Conservation (phyloP, 306 rosid genomes). For the Malus sieversii region DNA sequence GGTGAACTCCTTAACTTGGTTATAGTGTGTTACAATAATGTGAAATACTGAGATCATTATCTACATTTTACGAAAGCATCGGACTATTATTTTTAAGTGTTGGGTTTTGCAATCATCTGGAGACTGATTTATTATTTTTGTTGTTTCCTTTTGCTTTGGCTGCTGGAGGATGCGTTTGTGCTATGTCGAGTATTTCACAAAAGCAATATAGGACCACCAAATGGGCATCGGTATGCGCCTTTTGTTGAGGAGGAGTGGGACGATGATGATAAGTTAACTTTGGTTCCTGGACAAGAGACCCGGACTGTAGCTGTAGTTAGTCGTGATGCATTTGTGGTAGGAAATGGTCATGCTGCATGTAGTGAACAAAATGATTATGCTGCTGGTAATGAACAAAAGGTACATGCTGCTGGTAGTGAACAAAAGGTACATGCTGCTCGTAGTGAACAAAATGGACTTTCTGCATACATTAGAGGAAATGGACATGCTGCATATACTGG, state of each 20-base stretch:
- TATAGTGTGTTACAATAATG: conserved; percentile 20
- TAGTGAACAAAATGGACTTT: background rate
- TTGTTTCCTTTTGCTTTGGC: conserved; percentile 22
- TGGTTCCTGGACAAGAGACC: conserved; percentile 58
- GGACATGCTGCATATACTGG: background rate
- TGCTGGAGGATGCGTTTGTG: conserved; percentile 89
- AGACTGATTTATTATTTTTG: background rate
- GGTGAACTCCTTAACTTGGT: conserved; percentile 16
- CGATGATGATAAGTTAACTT: conserved; percentile 34
- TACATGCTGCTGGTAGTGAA: conserved; percentile 6
- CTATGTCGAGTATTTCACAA: conserved; percentile 97
- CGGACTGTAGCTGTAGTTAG: conserved; percentile 24
- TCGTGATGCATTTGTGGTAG: conserved; percentile 18
- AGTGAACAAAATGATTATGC: background rate
- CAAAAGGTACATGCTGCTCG: conserved; percentile 3
- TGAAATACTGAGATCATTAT: conserved; percentile 21
- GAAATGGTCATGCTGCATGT: conserved; percentile 6
- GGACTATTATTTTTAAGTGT: background rate
- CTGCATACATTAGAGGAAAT: background rate
- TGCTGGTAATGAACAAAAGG: background rate
- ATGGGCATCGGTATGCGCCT: conserved; percentile 97
- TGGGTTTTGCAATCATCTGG: conserved; percentile 5
- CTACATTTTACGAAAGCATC: conserved; percentile 9
- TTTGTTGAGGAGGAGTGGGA: conserved; percentile 98
- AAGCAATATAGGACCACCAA: conserved; percentile 97